Base-by-base conservation (phyloP, 352 stramenopile species). In the Globisporangium orthogonon region DNA sequence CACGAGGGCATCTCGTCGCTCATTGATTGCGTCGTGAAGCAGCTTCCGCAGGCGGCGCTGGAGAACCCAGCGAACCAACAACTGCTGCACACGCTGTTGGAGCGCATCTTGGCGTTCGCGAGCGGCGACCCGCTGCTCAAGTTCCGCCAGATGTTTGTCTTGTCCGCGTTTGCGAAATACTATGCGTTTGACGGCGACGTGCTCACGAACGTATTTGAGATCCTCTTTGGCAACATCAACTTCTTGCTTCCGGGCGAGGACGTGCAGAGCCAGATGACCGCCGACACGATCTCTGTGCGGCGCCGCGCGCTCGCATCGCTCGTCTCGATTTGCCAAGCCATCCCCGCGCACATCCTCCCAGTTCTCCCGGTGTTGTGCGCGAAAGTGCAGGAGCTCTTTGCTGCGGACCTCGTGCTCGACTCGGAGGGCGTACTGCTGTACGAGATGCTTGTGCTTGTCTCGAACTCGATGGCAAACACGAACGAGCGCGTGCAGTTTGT, bases 381-480 rank as follows among this genome's bases (percentile, higher is more conserved):
- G 0, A 85, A 90, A 57, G 80, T 80, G 0, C 71, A 88, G 40
- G 71, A 86, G 50, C 56, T 92, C n/a, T 92, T 92, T 58, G 74
- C 76, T 37, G 61, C 63, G 0, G 80, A 88, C 68, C 69, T 68
- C 18, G 83, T 92, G n/a, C 70, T 86, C 14, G 83, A 92, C 18
- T 83, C 78, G 0, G 83, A 92, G 63, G 76, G 76, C 31, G 78
- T 92, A 3, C 69, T 92, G 57, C 64, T 92, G 9, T 92, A 92
- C 41, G 83, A 92, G 45, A 90, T 92, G 74, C 63, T 92, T 7
- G 78, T 92, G 41, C 52, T 92, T 14, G 83, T 92, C 9, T 89
- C 83, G 2, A 89, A 88, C 54, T 92, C 83, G 35, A 86, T 92
- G 71, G 63, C 74, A 35, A 89, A 73, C 33, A 54, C 57, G 18